A percentile compares a stretch with the other conserved stretches of the same genome.
These are phyloP conservation scores for Linum trigynum DNA, from an alignment of 345 rosid species.

Conservation along the genomic window DNA sequence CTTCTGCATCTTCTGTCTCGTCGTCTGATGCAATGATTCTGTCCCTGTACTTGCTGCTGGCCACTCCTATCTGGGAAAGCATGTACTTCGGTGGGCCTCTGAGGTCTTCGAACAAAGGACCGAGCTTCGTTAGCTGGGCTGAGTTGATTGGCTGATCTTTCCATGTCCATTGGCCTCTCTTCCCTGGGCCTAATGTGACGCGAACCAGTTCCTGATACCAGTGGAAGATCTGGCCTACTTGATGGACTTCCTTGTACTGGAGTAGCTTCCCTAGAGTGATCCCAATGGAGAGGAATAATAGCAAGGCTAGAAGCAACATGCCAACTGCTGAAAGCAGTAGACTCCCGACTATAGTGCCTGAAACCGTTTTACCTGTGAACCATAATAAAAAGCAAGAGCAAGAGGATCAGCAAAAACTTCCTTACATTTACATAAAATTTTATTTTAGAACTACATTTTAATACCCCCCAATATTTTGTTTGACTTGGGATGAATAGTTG, in stretches of 20 bases:
- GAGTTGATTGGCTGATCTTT: slow-evolving; percentile 36
- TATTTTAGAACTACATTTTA: no score
- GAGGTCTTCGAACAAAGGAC: slow-evolving; percentile 77
- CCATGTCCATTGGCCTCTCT: slow-evolving; percentile 97
- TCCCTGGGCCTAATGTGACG: slow-evolving; percentile 87
- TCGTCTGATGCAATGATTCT: slow-evolving; percentile 78
- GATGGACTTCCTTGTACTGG: slow-evolving; percentile 90
- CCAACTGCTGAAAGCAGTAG: slow-evolving; percentile 47
- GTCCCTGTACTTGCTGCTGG: slow-evolving; percentile 38
- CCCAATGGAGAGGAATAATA: slow-evolving; percentile 76
- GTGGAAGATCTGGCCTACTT: slow-evolving; percentile 64
- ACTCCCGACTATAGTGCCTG: slow-evolving; percentile 47
- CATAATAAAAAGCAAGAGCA: slow-evolving; percentile 14
- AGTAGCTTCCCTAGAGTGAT: slow-evolving; percentile 76
- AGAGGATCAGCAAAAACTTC: no score
- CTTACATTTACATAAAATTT: no score
- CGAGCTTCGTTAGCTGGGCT: slow-evolving; percentile 36
- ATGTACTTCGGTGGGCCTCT: slow-evolving; percentile 96
- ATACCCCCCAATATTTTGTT: no score
- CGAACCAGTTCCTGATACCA: slow-evolving; percentile 87
- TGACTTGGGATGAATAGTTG: no score
- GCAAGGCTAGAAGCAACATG: slow-evolving; percentile 39
- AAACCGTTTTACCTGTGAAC: slow-evolving; percentile 35
- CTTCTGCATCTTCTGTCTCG: slow-evolving; percentile 93
- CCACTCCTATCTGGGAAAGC: slow-evolving; percentile 70